Evolutionary conservation across 129 eudicot species (phyloP).

Genomic region (Saussurea involucrata): DNA sequence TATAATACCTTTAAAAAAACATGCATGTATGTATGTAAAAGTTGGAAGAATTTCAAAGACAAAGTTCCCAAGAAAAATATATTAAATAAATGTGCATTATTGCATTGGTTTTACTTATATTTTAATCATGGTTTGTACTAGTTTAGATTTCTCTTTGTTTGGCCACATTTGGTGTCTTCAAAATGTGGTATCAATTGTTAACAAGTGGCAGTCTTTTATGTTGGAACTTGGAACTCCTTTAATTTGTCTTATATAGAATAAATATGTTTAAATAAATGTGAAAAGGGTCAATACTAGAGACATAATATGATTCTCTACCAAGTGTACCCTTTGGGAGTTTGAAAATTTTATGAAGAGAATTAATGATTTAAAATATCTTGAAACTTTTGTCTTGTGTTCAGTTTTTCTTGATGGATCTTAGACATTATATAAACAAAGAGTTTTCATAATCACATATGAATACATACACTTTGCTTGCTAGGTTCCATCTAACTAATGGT

Average conservation of each 20-base stretch:
- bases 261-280: conserved; percentile 5
- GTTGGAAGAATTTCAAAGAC: conserved; percentile 7
- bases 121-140: conserved; percentile 9
- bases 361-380: background rate
- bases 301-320: conserved; percentile 15
- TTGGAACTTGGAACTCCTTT: conserved; percentile 24
- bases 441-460: background rate
- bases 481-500: background rate
- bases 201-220: conserved; percentile 26
- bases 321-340: conserved; percentile 17
- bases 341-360: background rate
- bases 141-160: conserved; percentile 30
- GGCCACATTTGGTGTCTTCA: conserved; percentile 25
- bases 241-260: conserved; percentile 18
- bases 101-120: conserved; percentile 11
- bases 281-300: conserved; percentile 12
- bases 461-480: background rate
- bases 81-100: conserved; percentile 20
- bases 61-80: conserved; percentile 17
- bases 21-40: conserved; percentile 33
- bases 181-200: conserved; percentile 19
- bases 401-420: background rate
- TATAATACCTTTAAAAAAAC: too few relatives aligned
- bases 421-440: background rate
- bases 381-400: background rate